Evolutionary conservation across 1,284 basidiomycete species (phyloP).

Genomic region (Irpex sp.): DNA sequence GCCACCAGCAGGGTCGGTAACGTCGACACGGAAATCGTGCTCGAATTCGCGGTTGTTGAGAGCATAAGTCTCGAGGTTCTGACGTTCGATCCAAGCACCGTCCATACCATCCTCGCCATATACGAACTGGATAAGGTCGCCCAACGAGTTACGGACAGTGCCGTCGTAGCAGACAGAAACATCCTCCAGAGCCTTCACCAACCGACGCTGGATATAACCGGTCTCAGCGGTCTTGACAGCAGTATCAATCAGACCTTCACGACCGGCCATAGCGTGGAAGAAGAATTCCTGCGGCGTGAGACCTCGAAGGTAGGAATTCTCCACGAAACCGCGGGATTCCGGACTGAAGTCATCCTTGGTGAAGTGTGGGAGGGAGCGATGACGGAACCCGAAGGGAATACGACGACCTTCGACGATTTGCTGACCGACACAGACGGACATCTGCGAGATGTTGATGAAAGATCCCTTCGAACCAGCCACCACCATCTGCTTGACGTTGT

Average conservation of each 20-base stretch:
- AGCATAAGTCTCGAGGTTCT: conserved; percentile 87
- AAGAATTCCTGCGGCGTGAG: conserved; percentile 99
- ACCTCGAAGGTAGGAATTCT: conserved; percentile 98
- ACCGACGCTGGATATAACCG: conserved; percentile 96
- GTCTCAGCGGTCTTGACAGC: conserved; percentile 99
- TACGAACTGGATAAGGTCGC: conserved; percentile 94
- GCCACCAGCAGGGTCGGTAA: conserved; percentile 77
- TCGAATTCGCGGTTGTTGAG: conserved; percentile 86
- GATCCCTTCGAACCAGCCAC: conserved; percentile 98
- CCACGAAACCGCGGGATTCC: conserved; percentile 97
- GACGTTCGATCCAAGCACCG: conserved; percentile 95
- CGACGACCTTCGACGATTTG: conserved; percentile 98
- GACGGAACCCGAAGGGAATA: conserved; percentile 97
- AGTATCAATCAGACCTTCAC: conserved; percentile 98
- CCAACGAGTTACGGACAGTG: conserved; percentile 94
- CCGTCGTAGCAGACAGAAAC: conserved; percentile 98
- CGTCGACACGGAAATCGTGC: conserved; percentile 89
- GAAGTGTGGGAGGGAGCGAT: conserved; percentile 95
- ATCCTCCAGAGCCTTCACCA: conserved; percentile 98
- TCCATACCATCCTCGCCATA: conserved; percentile 99
- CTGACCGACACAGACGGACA: conserved; percentile 99
- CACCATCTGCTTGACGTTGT: conserved; percentile 99
- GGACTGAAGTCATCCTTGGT: conserved; percentile 99
- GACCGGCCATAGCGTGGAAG: conserved; percentile 99
- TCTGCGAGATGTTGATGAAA: conserved; percentile 99